Base-by-base conservation (phyloP, 1,139 yeast species). In the Candida gigantensis region DNA sequence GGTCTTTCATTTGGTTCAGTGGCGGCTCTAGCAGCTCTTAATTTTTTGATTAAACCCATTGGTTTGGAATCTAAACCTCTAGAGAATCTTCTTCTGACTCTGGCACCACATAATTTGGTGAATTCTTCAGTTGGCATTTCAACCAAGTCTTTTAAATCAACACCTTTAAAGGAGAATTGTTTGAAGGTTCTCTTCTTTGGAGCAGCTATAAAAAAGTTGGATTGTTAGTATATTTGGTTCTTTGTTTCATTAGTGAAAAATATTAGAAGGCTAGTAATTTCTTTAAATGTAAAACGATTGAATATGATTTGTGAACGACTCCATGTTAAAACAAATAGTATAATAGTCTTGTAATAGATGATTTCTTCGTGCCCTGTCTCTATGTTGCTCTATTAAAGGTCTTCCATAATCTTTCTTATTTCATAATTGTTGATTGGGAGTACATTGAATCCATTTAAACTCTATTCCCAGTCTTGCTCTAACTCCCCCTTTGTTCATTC, bases 1-100 rank as follows among this genome's bases (percentile, higher is more conserved):
- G 99, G 99, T 84, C 90, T 92, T 78, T 92, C 98, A 69, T 86
- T 86, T 66, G 88, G 86, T 62, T 79, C 83, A 62, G 95, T 79
- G 61, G 90, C 90, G 65, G 86, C 79, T 81, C 89, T 92, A 59
- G 97, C 97, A 68, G 89, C 92, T 81, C 96, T 89, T 74, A 94
- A 87, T 81, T 94, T 94, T 81, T 86, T 89, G 77, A 92, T 84
- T 74, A 94, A 81, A 73, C 95, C 95, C 84, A 83, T 84, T 77
- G 96, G 95, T 80, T 87, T 88, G 72, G 87, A 72, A 70, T 88
- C 92, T 66, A 90, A 81, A 77, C 97, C 97, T 80, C 96, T 86
- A 72, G 90, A 84, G 78, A 90, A 87, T 86, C 96, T 89, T 86
- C 98, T 87, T 84, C 97, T 90, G 68, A 92, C 96, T 81, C 98